Evolutionary conservation across 2,329 filamentous ascomycete genomes (phyloP), one percentile per base, ranked within the genome.

Genomic region (Chaetomium sp.): DNA sequence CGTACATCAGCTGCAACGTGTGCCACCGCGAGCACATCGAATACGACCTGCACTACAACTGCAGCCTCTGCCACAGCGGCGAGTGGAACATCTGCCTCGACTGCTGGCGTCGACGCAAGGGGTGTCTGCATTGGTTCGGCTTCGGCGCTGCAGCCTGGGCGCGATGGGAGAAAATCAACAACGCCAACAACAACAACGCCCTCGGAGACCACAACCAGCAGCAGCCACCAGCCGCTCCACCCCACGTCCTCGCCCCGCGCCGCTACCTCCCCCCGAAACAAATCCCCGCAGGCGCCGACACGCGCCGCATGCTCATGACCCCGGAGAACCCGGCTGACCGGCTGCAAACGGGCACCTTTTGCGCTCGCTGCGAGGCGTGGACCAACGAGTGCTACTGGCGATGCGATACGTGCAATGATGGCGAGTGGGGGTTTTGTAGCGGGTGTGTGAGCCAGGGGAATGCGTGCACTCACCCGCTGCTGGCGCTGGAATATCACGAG

Each of bases 371-470:
- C 68, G 75, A 79, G 14, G 76, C 80, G 0, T 88, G 84, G 75
- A 80, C 89, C 0, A 91, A 95, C 64, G 81, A 86, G 51, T 94
- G 89, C 70, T 95, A 89, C 71, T 97, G 91, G 92, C 85, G 88
- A 59, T 97, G 92, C 69, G 83, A 87, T 57, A 70, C 79, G 33
- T 97, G 92, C 72, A 96, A 96, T 64, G 85, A 94, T 59, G 92
- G 90, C 5, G 91, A 95, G 66, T 97, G 91, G 91, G 92, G 92
- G 0, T 96, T 89, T 68, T 97, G 92, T 72, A 90, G 91, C 64
- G 74, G 79, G 58, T 97, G 92, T 62, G 89, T 96, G 35, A 91
- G 92, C 57, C 84, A 86, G 68, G 91, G 89, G 12, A 79, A 79
- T 57, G 87, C 85, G 57, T 97, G 92, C 71, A 88, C 85, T 0